phyloP scores from a whole-genome alignment of 2,329 filamentous ascomycete genomes.

The Aspergillus hortae region DNA sequence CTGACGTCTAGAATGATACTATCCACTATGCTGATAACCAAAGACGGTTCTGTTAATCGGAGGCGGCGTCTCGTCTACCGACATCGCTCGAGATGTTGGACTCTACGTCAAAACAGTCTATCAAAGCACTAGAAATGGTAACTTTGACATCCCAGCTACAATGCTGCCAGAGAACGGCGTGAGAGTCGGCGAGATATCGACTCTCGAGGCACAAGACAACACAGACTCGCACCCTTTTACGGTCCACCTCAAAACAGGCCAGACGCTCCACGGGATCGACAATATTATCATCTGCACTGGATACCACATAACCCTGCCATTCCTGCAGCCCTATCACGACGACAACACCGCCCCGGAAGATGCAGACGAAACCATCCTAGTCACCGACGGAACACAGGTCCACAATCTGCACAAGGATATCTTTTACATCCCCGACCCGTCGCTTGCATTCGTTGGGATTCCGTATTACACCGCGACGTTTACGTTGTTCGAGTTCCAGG shows the following conservation, averaged over 20 bases:
- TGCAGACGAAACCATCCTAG: conserved; percentile 53
- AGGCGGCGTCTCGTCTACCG: conserved; percentile 53
- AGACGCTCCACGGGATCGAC: conserved; percentile 54
- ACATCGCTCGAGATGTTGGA: conserved; percentile 53
- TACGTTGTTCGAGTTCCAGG: conserved; percentile 67
- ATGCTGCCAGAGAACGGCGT: conserved; percentile 54
- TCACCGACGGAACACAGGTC: conserved; percentile 60
- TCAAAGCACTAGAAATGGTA: conserved; percentile 58
- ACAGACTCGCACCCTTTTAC: conserved; percentile 47
- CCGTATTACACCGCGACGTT: conserved; percentile 66
- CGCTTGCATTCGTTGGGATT: conserved; percentile 61
- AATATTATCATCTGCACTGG: conserved; percentile 64
- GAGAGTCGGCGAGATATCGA: conserved; percentile 51
- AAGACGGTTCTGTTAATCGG: conserved; percentile 56
- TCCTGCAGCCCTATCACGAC: conserved; percentile 52
- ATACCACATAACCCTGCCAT: conserved; percentile 66
- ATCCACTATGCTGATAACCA: conserved; percentile 1
- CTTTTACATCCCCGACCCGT: conserved; percentile 66
- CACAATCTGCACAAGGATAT: conserved; percentile 70
- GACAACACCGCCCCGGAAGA: conserved; percentile 43
- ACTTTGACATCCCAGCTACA: conserved; percentile 55
- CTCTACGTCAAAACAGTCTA: conserved; percentile 44
- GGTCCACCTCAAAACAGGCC: conserved; percentile 53
- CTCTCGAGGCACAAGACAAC: conserved; percentile 38
- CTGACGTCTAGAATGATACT: background rate